Evolutionary conservation across 805 yeast genomes (phyloP).

Genomic region (Pichia gijzeniarum): DNA sequence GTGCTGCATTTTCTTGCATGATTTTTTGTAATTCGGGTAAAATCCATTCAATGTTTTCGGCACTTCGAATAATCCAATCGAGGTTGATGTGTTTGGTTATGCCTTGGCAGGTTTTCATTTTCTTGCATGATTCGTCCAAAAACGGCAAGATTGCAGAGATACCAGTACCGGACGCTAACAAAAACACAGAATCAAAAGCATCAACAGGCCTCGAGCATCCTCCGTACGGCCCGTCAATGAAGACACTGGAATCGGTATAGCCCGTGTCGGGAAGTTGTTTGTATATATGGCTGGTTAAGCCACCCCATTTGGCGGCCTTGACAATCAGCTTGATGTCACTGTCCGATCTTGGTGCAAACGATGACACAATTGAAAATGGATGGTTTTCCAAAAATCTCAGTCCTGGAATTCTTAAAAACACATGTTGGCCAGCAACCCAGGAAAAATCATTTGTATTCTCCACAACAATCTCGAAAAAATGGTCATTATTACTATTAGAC

Average conservation of each 20-base stretch:
- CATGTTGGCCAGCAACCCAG: constrained; percentile 54
- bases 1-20: constrained; percentile 24
- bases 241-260: constrained; percentile 26
- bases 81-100: not conserved
- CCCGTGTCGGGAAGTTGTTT: constrained; percentile 24
- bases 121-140: constrained; percentile 20
- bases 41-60: constrained; percentile 36
- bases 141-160: constrained; percentile 45
- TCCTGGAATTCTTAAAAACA: constrained; percentile 42
- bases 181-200: constrained; percentile 37
- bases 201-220: constrained; percentile 41
- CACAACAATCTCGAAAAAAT: constrained; percentile 33
- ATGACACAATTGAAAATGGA: constrained; percentile 46
- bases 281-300: constrained; percentile 37
- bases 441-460: constrained; percentile 29
- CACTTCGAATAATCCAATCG: constrained; percentile 22
- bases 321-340: constrained; percentile 38
- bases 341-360: constrained; percentile 17
- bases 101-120: constrained; percentile 17
- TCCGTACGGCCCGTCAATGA: constrained; percentile 56
- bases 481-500: constrained; percentile 27
- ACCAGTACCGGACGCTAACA: constrained; percentile 47
- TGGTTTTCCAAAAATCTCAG: constrained; percentile 43
- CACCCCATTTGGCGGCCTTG: constrained; percentile 34
- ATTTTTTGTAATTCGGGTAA: constrained; percentile 32